Percentiles rank a stretch among this genome's conserved stretches.
These are phyloP conservation scores for Ceratopteris richardii DNA, from an alignment of 75 land plant species.

Conservation along the genomic window DNA sequence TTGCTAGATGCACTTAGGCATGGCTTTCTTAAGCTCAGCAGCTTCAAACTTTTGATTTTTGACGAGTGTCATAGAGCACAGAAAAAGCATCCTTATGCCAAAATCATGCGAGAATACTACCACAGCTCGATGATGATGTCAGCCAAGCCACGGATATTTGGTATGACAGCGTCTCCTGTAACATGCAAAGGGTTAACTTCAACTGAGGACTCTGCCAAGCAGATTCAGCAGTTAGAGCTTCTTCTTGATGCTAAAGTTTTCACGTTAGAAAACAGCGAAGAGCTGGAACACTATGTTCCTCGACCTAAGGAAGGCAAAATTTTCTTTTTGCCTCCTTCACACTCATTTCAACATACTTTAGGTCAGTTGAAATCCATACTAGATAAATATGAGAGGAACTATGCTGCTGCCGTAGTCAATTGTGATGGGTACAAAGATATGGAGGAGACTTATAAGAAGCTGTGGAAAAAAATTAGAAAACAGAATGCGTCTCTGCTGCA, in stretches of 20 bases:
- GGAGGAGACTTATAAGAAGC: conserved; percentile 32
- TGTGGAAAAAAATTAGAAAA: conserved; percentile 28
- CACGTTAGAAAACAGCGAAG: conserved; percentile 55
- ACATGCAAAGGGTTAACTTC: conserved; percentile 63
- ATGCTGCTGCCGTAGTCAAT: conserved; percentile 8
- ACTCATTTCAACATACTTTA: conserved; percentile 18
- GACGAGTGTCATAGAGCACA: conserved; percentile 92
- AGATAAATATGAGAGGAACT: conserved; percentile 35
- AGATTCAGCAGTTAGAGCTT: conserved; percentile 46
- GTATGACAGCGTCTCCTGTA: conserved; percentile 87
- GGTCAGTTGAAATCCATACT: conserved; percentile 30
- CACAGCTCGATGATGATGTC: conserved; percentile 10
- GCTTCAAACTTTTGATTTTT: conserved; percentile 52
- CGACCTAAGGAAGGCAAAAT: conserved; percentile 30
- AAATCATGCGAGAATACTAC: conserved; percentile 82
- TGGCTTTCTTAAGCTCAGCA: conserved; percentile 48
- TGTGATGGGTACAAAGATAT: conserved; percentile 27
- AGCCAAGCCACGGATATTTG: conserved; percentile 62
- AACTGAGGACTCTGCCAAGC: conserved; percentile 38
- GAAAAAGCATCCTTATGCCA: conserved; percentile 75
- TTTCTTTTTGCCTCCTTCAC: conserved; percentile 22
- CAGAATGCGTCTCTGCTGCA: conserved; percentile 39
- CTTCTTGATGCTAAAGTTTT: conserved; percentile 52
- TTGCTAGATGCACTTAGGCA: conserved; percentile 60
- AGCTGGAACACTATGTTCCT: conserved; percentile 58